Base-by-base conservation (phyloP, 1,139 yeast genomes). In the Ogataea hybrid region DNA sequence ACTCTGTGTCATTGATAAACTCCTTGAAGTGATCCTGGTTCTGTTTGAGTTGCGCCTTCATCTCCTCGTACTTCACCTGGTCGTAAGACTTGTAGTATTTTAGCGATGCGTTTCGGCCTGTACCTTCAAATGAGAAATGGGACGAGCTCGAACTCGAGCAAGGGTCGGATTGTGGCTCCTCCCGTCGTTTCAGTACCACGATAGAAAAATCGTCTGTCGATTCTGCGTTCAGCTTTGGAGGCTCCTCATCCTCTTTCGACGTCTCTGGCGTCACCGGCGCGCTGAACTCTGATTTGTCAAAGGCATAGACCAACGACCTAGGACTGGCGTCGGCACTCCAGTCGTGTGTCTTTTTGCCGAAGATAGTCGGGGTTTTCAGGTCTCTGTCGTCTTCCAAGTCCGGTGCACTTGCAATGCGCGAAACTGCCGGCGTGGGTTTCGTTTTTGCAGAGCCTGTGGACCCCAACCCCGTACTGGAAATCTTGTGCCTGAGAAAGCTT, bases 61-160 rank as follows among this genome's bases (percentile, higher is more conserved):
- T 63, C 17, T 58, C 50, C 62, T 39, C 66, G 53, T 35, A 54
- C 56, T 43, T 61, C 56, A 43, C 60, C 54, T 54, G 63, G 32
- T 63, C 70, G 63, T 65, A 40, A 5, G 63, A 56, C 50, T 77
- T 77, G 51, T 77, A 77, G 54, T 77, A 77, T 52, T 73, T 74
- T 12, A 77, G 71, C 0, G 81, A 75, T 0, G 81, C 70, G 47
- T 75, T 76, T 44, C 81, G 57, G 7, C 81, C 81, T 3, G 76
- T 73, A 27, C 68, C 67, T 21, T 71, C 71, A 52, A 77, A 77
- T 0, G 81, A 76, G 50, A 77, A 77, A 45, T 70, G 71, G 0
- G 78, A 72, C 0, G 74, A 67, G 10, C 48, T 39, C 5, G 59
- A 53, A 7, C 40, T 23, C 4, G 59, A 53, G 9, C 39, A 18